Percentiles rank a stretch among this genome's conserved stretches.
These are phyloP conservation scores for Sungouiella blattae DNA, from an alignment of 805 yeast genomes.

Conservation along the genomic window DNA sequence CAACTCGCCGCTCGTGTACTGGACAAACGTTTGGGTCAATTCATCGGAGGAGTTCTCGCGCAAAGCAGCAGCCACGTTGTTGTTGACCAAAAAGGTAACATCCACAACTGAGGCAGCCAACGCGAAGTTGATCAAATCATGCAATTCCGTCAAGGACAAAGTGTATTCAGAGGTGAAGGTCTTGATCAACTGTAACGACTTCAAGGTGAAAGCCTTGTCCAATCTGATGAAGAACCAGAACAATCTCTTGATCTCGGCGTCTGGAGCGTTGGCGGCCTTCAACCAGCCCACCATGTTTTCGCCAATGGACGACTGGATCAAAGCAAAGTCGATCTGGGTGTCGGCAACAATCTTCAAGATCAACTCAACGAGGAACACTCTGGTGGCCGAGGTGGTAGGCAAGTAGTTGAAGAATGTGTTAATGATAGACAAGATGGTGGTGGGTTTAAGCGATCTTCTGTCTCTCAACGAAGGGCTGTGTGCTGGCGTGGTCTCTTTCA, in stretches of 20 bases:
- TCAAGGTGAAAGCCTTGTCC: constrained; percentile 27
- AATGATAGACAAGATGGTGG: constrained; percentile 38
- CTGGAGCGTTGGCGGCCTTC: constrained; percentile 27
- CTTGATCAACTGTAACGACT: constrained; percentile 34
- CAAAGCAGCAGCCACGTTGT: constrained; percentile 35
- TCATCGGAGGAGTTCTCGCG: constrained; percentile 23
- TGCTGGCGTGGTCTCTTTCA: constrained; percentile 31
- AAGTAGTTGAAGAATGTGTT: constrained; percentile 41
- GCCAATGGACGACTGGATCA: constrained; percentile 35
- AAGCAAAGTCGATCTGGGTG: constrained; percentile 28
- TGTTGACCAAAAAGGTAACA: constrained; percentile 40
- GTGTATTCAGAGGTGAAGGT: constrained; percentile 27
- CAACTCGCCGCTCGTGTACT: constrained; percentile 35
- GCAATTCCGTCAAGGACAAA: constrained; percentile 23
- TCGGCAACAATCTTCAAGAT: constrained; percentile 30
- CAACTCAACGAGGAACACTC: constrained; percentile 28
- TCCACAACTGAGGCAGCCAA: constrained; percentile 36
- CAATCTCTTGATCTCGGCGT: constrained; percentile 23
- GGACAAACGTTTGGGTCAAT: constrained; percentile 26
- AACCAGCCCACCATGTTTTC: constrained; percentile 36
- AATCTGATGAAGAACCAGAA: constrained; percentile 39
- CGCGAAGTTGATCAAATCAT: constrained; percentile 32
- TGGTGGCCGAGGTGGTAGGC: constrained; percentile 28
- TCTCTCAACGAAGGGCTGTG: constrained; percentile 41
- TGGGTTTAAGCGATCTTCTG: constrained; percentile 40